These are phyloP conservation scores for Leptographium flavum DNA, from an alignment of 2,329 filamentous ascomycete species.

Conservation along the genomic window DNA sequence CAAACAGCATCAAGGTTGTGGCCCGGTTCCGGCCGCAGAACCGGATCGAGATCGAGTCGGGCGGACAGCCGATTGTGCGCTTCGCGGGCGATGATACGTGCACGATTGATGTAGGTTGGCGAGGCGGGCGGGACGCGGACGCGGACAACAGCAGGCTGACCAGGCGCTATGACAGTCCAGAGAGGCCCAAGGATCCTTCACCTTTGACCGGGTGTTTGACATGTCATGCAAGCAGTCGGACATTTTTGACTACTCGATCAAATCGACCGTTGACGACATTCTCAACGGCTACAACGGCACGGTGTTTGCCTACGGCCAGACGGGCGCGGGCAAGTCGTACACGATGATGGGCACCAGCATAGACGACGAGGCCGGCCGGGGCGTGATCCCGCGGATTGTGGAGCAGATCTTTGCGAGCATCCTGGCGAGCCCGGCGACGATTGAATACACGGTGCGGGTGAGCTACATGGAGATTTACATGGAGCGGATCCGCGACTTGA, in stretches of 20 bases:
- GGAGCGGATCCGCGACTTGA: constrained; percentile 90
- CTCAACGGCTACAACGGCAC: constrained; percentile 98
- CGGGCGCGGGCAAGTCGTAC: constrained; percentile 95
- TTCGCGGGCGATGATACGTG: constrained; percentile 88
- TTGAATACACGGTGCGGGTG: constrained; percentile 96
- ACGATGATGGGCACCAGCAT: constrained; percentile 98
- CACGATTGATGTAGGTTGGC: constrained; percentile 57
- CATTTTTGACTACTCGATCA: constrained; percentile 97
- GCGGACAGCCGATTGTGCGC: constrained; percentile 79
- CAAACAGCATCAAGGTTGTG: constrained; percentile 72
- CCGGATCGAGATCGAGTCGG: constrained; percentile 77
- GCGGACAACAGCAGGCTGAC: constrained; percentile 12
- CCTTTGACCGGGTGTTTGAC: constrained; percentile 94
- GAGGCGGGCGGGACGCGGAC: neutral
- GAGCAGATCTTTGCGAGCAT: constrained; percentile 97
- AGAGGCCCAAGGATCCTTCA: constrained; percentile 76
- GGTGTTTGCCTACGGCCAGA: constrained; percentile 97
- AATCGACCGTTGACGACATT: constrained; percentile 91
- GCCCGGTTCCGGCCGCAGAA: constrained; percentile 97
- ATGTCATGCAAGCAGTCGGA: constrained; percentile 83
- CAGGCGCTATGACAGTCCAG: constrained; percentile 54
- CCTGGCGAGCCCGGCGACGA: constrained; percentile 76
- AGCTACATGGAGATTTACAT: constrained; percentile 99
- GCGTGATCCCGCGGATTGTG: constrained; percentile 92
- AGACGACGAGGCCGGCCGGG: constrained; percentile 73